Conservation (phyloP, 2,329 filamentous ascomycete species). For the Xylariaceae sp. region DNA sequence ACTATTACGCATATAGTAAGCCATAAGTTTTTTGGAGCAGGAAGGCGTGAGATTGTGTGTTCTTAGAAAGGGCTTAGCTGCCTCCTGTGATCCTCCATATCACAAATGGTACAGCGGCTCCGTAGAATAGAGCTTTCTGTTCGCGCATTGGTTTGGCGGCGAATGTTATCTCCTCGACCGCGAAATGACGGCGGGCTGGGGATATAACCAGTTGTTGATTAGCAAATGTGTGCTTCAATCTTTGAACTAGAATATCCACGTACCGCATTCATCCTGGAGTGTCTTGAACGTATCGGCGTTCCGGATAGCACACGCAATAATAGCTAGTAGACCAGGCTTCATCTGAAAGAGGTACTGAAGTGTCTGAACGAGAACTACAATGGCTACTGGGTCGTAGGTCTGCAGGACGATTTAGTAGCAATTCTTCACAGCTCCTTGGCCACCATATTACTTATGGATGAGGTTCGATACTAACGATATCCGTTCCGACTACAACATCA, state of each 20-base stretch:
- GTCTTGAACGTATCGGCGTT: slow-evolving; percentile 66
- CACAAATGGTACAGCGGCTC: slow-evolving; percentile 39
- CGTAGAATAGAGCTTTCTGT: slow-evolving; percentile 55
- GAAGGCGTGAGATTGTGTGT: too few relatives aligned
- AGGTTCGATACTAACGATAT: slow-evolving; percentile 36
- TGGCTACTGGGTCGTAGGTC: slow-evolving; percentile 66
- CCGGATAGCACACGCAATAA: slow-evolving; percentile 66
- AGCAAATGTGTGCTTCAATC: background rate
- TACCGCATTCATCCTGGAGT: slow-evolving; percentile 64
- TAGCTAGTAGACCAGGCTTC: slow-evolving; percentile 55
- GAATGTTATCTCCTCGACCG: slow-evolving; percentile 47
- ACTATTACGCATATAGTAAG: too few relatives aligned
- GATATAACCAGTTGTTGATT: slow-evolving; percentile 5
- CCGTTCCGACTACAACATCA: slow-evolving; percentile 41
- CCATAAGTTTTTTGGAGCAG: too few relatives aligned
- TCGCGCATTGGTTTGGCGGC: slow-evolving; percentile 47
- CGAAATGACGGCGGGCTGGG: slow-evolving; percentile 43
- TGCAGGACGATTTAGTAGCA: slow-evolving; percentile 37
- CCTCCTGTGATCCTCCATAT: slow-evolving; percentile 38
- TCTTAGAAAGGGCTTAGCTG: too few relatives aligned
- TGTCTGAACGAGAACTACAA: slow-evolving; percentile 62
- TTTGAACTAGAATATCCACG: slow-evolving; percentile 37
- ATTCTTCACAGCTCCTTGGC: too few relatives aligned
- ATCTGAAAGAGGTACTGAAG: slow-evolving; percentile 61
- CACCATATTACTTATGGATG: too few relatives aligned